Evolutionary conservation across 179 eudicot genomes (phyloP), one percentile per base, ranked within the genome.

Genomic region (Gypsophila paniculata): DNA sequence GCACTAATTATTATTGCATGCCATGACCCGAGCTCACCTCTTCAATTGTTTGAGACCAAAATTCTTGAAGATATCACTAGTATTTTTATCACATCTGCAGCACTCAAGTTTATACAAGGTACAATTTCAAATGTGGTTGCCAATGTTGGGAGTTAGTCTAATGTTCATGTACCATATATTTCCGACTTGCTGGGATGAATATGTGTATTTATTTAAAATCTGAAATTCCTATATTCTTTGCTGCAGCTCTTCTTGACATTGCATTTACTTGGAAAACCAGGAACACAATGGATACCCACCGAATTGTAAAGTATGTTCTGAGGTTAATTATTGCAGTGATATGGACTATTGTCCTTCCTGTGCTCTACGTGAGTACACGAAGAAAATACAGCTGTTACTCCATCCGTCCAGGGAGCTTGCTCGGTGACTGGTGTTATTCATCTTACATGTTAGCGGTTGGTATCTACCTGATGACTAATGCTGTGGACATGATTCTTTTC

Each of bases 391-490:
- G 87, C 53, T 91, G 97, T 74, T 84, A 86, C 77, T 81, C 92
- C 52, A 76, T 83, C 64, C 75, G 84, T 63, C 79, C 82, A 13
- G 85, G 82, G 67, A 88, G 85, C 82, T 85, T 93, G 91, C 85
- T 95, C 65, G 91, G 91, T 73, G 96, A 92, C 72, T 95, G 99
- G 99, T 95, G 99, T 74, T 92, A 90, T 77, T 95, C 99, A 61
- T 84, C 99, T 29, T 95, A 90, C 77, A 92, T 92, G 97, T 80
- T 88, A 58, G 96, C 87, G 10, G 97, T 90, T 80, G 87, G 83
- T 71, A 29, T 88, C 77, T 95, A 92, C 82, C 84, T 91, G 81
- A 81, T 87, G 85, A 79, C 90, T 60, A 86, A 87, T 80, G 91
- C 87, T 58, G 88, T 91, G 36, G 88, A 90, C 73, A 85, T 88